These are phyloP conservation scores for Raffaelea albimanens DNA, from an alignment of 2,329 filamentous ascomycete genomes.

Conservation along the genomic window DNA sequence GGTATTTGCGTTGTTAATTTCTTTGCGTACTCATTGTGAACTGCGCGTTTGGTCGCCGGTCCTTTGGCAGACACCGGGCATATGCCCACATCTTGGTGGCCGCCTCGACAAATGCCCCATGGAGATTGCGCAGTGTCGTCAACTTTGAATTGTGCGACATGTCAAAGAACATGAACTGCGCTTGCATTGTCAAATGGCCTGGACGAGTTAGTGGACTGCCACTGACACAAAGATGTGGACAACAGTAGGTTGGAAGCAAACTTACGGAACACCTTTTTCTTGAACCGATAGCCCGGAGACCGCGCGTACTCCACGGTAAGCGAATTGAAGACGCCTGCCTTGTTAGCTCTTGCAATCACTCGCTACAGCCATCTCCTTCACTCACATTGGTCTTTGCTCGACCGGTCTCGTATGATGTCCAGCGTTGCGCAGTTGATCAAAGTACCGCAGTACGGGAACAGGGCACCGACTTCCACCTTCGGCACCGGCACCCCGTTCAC, in stretches of 20 bases:
- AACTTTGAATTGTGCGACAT: constrained; percentile 62
- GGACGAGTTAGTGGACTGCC: not conserved
- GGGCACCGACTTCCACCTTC: constrained; percentile 26
- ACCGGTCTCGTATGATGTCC: constrained; percentile 61
- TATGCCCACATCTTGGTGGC: constrained; percentile 67
- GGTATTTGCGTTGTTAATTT: too few relatives aligned
- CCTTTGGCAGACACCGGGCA: constrained; percentile 44
- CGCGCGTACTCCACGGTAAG: constrained; percentile 71
- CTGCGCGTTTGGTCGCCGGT: constrained; percentile 43
- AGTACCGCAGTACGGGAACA: constrained; percentile 86
- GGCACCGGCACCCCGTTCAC: constrained; percentile 45
- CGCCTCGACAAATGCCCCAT: constrained; percentile 65
- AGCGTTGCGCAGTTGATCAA: constrained; percentile 66
- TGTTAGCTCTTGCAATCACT: constrained; percentile 3
- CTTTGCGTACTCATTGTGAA: constrained; percentile 53
- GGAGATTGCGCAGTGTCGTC: constrained; percentile 66
- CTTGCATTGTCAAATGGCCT: constrained; percentile 70
- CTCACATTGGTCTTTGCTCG: constrained; percentile 41
- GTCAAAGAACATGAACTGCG: constrained; percentile 76
- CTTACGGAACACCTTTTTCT: constrained; percentile 66
- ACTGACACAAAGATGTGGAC: not conserved
- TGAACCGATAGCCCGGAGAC: constrained; percentile 66
- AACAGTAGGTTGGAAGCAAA: constrained; percentile 1
- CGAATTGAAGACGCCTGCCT: constrained; percentile 52
- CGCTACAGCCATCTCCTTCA: constrained; percentile 13